A percentile compares a stretch with the other conserved stretches of the same genome.
Conservation (phyloP, 2,329 filamentous ascomycete species). For the Metarhizium guizhouense region DNA sequence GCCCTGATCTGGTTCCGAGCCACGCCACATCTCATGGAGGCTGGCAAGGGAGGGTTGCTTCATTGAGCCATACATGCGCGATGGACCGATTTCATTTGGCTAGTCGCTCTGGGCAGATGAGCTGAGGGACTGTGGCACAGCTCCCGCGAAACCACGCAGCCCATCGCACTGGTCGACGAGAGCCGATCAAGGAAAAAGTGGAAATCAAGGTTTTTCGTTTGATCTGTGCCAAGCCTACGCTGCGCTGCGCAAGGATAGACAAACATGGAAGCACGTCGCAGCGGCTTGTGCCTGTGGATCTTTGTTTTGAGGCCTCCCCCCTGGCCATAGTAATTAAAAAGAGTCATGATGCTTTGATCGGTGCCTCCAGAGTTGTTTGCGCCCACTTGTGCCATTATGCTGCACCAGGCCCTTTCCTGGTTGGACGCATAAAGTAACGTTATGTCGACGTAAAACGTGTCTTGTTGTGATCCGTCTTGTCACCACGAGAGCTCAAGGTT, state of each 20-base stretch:
- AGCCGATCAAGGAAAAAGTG: not conserved
- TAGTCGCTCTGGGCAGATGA: not conserved
- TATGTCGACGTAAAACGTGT: too few species aligned
- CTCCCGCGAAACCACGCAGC: not conserved
- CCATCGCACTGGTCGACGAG: not conserved
- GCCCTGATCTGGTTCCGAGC: constrained; percentile 1
- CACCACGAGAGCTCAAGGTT: too few species aligned
- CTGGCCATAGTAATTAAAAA: too few species aligned
- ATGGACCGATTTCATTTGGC: not conserved
- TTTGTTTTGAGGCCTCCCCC: not conserved
- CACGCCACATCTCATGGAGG: constrained; percentile 2
- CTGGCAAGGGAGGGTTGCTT: not conserved
- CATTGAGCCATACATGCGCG: not conserved
- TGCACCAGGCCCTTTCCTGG: not conserved
- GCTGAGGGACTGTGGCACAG: not conserved
- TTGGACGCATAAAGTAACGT: too few species aligned
- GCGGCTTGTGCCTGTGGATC: not conserved
- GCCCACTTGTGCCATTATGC: not conserved
- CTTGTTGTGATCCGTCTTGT: too few species aligned
- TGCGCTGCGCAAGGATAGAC: not conserved
- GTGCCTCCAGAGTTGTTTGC: not conserved
- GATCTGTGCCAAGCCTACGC: not conserved
- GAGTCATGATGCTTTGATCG: not conserved
- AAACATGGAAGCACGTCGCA: not conserved
- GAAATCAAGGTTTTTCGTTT: not conserved